Base-by-base conservation (phyloP, 73 alveolate genomes). In the Paramecium sonneborni region DNA sequence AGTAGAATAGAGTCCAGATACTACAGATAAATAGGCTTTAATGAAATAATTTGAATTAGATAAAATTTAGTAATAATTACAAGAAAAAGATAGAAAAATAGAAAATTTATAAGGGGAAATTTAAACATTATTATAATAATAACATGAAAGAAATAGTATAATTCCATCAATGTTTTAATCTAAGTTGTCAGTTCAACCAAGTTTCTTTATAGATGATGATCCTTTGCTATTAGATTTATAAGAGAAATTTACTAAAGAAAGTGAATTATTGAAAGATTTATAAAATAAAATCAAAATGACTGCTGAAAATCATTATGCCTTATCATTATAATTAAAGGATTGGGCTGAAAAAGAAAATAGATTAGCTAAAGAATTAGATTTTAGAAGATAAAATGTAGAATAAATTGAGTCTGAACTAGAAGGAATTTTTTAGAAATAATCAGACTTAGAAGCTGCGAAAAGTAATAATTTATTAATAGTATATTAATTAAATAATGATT, bases 301-400 rank as follows among this genome's bases (percentile, higher is more conserved):
- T 30, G 90, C 90, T 41, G 69, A 79, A 79, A 79, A 30, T 9
- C 90, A 79, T 26, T 41, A 43, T 43, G 74, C 11, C 15, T 79
- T 79, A 46, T 32, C 90, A 20, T 26, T 79, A 20, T 30, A 39
- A 43, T 79, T 79, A 44, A 30, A 79, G 28, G 90, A 79, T 57
- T 79, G 74, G 69, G 90, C 90, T 79, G 90, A 79, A 79, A 39
- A 79, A 15, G 90, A 79, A 44, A 79, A 79, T 34, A 79, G 90
- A 79, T 79, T 79, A 79, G 90, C 90, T 21, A 79, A 79, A 30
- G 90, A 79, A 79, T 79, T 79, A 41, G 90, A 79, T 23, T 7
- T 23, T 14, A 79, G 90, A 39, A 79, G 69, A 79, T 38, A 3
- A 14, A 23, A 39, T 41, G 74, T 79, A 20, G 90, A 79, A 46